Conservation (phyloP, 352 stramenopile genomes). For the Blastocystis sp. region DNA sequence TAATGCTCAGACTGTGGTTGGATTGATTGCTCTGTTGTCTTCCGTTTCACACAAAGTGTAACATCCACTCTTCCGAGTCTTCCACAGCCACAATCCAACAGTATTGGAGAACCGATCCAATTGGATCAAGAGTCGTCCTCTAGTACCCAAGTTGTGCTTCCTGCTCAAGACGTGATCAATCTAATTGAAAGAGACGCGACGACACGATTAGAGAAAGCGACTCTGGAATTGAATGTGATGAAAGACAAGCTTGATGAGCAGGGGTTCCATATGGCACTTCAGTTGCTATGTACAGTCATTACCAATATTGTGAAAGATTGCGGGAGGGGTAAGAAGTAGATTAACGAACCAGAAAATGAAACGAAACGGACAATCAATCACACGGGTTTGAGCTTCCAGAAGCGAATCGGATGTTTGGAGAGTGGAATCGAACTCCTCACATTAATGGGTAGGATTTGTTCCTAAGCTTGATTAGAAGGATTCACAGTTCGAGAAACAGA, state of each 20-base stretch:
- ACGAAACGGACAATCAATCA: neutral
- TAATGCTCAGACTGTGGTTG: neutral
- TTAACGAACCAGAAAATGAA: neutral
- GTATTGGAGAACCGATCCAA: neutral
- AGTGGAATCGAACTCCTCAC: neutral
- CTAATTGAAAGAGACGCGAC: neutral
- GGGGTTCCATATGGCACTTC: neutral
- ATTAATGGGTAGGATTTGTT: neutral
- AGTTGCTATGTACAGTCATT: neutral
- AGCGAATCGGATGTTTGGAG: neutral
- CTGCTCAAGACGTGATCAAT: neutral
- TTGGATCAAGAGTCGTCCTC: neutral
- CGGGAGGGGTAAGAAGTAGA: neutral
- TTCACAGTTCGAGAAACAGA: neutral
- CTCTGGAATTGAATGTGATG: neutral
- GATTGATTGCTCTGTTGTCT: neutral
- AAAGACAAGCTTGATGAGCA: too few species aligned
- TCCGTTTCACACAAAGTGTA: neutral
- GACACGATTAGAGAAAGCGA: neutral
- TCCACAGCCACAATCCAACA: neutral
- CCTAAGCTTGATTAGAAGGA: neutral
- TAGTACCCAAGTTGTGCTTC: neutral
- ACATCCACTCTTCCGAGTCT: neutral
- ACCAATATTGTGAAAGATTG: neutral
- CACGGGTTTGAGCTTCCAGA: neutral